phyloP scores from a whole-genome alignment of 495 filamentous ascomycete genomes.

The Aspergillus biplanus region DNA sequence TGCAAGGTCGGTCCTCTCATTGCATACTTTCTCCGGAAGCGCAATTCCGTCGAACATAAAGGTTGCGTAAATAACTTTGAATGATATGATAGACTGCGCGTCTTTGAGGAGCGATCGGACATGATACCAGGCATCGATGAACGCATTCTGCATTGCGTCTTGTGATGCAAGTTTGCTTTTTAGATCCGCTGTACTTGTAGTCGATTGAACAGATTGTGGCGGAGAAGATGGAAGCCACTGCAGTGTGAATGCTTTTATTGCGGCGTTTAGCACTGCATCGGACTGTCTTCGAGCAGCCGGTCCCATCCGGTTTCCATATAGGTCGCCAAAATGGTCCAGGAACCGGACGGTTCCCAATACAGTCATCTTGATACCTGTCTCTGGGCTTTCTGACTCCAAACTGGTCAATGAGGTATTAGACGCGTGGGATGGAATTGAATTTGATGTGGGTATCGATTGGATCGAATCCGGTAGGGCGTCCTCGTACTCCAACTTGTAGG shows the following conservation, averaged over 20 bases:
- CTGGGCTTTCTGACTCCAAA: background rate
- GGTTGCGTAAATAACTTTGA: constrained; percentile 24
- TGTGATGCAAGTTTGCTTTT: background rate
- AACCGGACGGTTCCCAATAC: constrained; percentile 28
- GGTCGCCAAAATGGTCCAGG: constrained; percentile 33
- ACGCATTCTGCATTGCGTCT: background rate
- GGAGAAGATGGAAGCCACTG: constrained; percentile 28
- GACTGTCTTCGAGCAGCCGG: constrained; percentile 18
- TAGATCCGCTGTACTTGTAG: background rate
- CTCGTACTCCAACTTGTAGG: constrained; percentile 22
- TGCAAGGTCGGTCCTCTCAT: background rate
- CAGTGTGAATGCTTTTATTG: constrained; percentile 26
- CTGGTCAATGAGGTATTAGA: too few relatives aligned
- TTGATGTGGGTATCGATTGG: too few relatives aligned
- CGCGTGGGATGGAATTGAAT: too few relatives aligned
- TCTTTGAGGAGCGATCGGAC: constrained; percentile 16
- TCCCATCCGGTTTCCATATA: constrained; percentile 31
- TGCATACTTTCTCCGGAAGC: constrained; percentile 13
- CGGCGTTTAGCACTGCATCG: constrained; percentile 25
- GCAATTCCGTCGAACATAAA: constrained; percentile 30
- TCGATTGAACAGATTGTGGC: background rate
- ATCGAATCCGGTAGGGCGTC: background rate
- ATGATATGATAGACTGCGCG: constrained; percentile 20
- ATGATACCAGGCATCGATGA: constrained; percentile 25
- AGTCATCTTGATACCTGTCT: constrained; percentile 11